phyloP scores from a whole-genome alignment of 768 basidiomycete species.

The Tulasnella sp. region DNA sequence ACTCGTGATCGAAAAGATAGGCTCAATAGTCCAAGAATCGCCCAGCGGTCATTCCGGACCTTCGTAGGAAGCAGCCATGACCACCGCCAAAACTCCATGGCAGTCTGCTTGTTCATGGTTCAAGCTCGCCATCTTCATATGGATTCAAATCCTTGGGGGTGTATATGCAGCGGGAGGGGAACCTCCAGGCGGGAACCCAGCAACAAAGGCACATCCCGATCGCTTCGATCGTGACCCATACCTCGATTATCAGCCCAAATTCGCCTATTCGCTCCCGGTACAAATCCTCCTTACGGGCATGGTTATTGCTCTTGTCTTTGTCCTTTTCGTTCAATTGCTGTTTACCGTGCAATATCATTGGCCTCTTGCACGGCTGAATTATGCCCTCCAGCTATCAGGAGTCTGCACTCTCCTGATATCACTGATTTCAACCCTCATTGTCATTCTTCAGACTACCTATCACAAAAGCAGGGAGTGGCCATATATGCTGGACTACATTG shows the following conservation, averaged over 20 bases:
- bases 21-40: too few relatives aligned
- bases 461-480: constrained; percentile 70
- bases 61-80: too few relatives aligned
- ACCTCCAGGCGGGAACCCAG: too few relatives aligned
- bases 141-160: too few relatives aligned
- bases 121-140: too few relatives aligned
- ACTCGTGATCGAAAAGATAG: too few relatives aligned
- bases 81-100: too few relatives aligned
- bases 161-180: too few relatives aligned
- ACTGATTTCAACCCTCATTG: constrained; percentile 60
- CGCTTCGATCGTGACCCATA: constrained; percentile 47
- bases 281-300: constrained; percentile 81
- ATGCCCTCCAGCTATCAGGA: constrained; percentile 73
- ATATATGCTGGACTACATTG: constrained; percentile 89
- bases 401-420: constrained; percentile 69
- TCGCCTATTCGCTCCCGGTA: constrained; percentile 78
- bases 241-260: constrained; percentile 60
- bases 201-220: constrained; percentile 13
- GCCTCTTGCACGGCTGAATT: constrained; percentile 87
- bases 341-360: constrained; percentile 96
- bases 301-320: constrained; percentile 66
- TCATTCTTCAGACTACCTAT: constrained; percentile 49
- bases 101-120: too few relatives aligned
- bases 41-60: too few relatives aligned
- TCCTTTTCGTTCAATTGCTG: constrained; percentile 80